A percentile compares a stretch with the other conserved stretches of the same genome.
These are phyloP conservation scores for Fusarium globosum DNA, from an alignment of 2,329 filamentous ascomycete genomes.

Conservation along the genomic window DNA sequence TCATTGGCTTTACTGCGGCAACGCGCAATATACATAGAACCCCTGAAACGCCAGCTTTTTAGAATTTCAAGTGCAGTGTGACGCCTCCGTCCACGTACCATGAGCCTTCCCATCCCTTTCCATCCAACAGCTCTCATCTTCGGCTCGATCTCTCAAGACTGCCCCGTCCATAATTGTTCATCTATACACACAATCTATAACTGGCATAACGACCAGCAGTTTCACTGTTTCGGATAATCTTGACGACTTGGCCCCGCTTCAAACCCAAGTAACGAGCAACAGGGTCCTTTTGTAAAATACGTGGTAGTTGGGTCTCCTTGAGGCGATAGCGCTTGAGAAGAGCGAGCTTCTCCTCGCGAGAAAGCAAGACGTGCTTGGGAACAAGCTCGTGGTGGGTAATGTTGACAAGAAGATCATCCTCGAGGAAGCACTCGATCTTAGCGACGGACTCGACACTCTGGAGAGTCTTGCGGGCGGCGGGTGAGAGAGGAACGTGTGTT, in stretches of 20 bases:
- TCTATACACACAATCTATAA: conserved; percentile 78
- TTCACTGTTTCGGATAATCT: conserved; percentile 96
- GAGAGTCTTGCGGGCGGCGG: conserved; percentile 88
- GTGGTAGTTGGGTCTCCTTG: conserved; percentile 96
- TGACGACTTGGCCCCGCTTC: conserved; percentile 92
- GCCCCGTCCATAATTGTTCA: background rate
- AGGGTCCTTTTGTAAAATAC: conserved; percentile 91
- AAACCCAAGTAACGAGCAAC: conserved; percentile 93
- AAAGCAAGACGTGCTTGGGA: conserved; percentile 90
- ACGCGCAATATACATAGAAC: conserved; percentile 45
- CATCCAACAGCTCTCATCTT: conserved; percentile 15
- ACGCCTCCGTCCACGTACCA: conserved; percentile 44
- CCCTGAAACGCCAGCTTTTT: conserved; percentile 48
- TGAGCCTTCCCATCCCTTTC: conserved; percentile 28
- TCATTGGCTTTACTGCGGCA: conserved; percentile 43
- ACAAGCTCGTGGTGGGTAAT: conserved; percentile 98
- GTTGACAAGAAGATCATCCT: conserved; percentile 96
- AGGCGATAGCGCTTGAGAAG: conserved; percentile 90
- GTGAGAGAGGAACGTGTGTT: conserved; percentile 82
- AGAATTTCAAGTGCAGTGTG: conserved; percentile 46
- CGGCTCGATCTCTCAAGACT: background rate
- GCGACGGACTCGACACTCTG: conserved; percentile 79
- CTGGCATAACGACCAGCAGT: conserved; percentile 96
- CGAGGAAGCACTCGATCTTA: conserved; percentile 93
- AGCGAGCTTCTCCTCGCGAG: conserved; percentile 86